phyloP scores from a whole-genome alignment of 1,139 yeast genomes.

The Kodamaea fungicola region DNA sequence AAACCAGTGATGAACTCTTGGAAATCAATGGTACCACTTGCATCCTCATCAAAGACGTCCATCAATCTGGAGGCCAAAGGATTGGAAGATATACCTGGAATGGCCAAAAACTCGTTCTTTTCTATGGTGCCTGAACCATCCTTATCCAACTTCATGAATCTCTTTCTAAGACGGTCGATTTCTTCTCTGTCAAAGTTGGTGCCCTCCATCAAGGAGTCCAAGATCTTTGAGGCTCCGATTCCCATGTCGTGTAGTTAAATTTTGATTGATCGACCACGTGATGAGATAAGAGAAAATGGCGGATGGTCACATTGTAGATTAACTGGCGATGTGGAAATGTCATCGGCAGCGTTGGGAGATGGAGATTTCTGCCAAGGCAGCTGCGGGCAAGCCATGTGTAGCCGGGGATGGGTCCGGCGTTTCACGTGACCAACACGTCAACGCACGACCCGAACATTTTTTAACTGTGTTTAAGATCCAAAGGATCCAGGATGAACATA shows the following conservation, averaged over 20 bases:
- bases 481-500: slow-evolving; percentile 30
- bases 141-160: slow-evolving; percentile 93
- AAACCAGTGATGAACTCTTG: slow-evolving; percentile 91
- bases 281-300: no score
- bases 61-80: slow-evolving; percentile 87
- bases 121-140: slow-evolving; percentile 94
- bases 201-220: slow-evolving; percentile 69
- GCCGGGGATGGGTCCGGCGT: not conserved
- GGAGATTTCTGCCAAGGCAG: not conserved
- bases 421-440: not conserved
- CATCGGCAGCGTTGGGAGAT: no score
- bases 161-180: slow-evolving; percentile 81
- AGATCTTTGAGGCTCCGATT: slow-evolving; percentile 59
- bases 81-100: slow-evolving; percentile 88
- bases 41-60: slow-evolving; percentile 93
- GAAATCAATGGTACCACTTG: slow-evolving; percentile 91
- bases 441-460: not conserved
- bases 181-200: slow-evolving; percentile 88
- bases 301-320: no score
- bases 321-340: no score
- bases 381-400: not conserved
- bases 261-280: no score
- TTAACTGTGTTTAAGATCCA: not conserved
- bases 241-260: slow-evolving; percentile 46
- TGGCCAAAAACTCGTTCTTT: slow-evolving; percentile 81